Evolutionary conservation across 2,329 filamentous ascomycete genomes (phyloP), one percentile per base, ranked within the genome.

Genomic region (Colletotrichum tamarilloi): DNA sequence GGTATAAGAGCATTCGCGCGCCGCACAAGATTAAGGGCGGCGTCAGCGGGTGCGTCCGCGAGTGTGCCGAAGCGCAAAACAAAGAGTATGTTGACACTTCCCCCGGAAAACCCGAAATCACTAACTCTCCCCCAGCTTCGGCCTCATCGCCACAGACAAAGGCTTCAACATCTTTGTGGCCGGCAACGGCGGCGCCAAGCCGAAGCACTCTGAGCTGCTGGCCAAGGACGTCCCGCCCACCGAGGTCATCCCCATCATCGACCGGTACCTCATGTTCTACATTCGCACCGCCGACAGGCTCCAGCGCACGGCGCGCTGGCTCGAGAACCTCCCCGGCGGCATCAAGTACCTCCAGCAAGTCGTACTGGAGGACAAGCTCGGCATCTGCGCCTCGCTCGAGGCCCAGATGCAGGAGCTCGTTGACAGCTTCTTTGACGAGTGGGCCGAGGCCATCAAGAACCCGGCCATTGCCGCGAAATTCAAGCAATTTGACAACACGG

Each of bases 1-100:
- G 95, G 58, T 98, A 98, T 84, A 98, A 98, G 87, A 94, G 93
- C 78, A 93, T 98, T 72, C 91, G 95, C n/a, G 89, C 89, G 19
- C 95, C 95, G 9, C 95, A 98, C 82, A 98, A 98, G 86, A 90
- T 97, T 81, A 98, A 98, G 82, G 95, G 94, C 1, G 95, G 94
- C 68, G 95, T 98, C 0, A 95, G 93, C 67, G 95, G 95, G 14
- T 98, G 95, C 76, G 94, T 98, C n/a, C 89, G 95, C 67, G 95
- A 98, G 83, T 98, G 95, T 77, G 95, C 95, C 0, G 95, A 98
- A 82, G 95, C 95, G 1, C 95, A 97, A 79, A 96, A 92, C 82
- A 98, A 98, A 83, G 95, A 98, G 92, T 93, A 83, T n/a, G n/a
- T n/a, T n/a, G n/a, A n/a, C n/a, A n/a, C n/a, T n/a, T n/a, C n/a